Conservation (phyloP, 495 filamentous ascomycete species). For the Tuber brumale region DNA sequence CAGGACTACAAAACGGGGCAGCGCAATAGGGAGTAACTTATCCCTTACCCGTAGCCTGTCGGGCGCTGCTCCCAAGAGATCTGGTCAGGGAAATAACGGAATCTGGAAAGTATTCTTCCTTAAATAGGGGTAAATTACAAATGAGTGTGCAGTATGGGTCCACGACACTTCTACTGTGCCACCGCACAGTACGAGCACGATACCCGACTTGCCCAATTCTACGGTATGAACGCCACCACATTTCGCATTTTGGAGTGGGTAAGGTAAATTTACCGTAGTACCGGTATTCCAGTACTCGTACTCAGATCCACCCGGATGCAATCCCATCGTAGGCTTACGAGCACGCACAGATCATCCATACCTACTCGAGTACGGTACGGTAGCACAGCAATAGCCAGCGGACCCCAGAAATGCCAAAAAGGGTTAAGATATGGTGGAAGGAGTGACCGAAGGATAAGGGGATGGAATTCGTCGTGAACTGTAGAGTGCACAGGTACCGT, state of each 20-base stretch:
- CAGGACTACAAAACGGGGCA: background rate
- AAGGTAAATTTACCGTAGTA: background rate
- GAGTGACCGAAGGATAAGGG: background rate
- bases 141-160: too few relatives aligned
- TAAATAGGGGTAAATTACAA: too few relatives aligned
- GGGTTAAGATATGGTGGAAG: background rate
- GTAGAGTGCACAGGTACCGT: background rate
- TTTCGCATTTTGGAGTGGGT: background rate
- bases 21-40: too few relatives aligned
- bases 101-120: background rate
- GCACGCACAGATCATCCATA: too few relatives aligned
- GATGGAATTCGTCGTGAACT: background rate
- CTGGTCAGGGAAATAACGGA: too few relatives aligned
- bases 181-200: too few relatives aligned
- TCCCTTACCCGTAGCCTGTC: too few relatives aligned
- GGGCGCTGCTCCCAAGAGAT: too few relatives aligned
- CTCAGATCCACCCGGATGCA: background rate
- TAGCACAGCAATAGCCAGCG: background rate
- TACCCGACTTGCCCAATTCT: background rate
- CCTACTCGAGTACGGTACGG: too few relatives aligned
- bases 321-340: background rate
- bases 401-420: background rate
- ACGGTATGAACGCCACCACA: background rate
- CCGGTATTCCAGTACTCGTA: too few relatives aligned
- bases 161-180: too few relatives aligned